Evolutionary conservation across 2,329 filamentous ascomycete species (phyloP).

Genomic region (Nemania sp.): DNA sequence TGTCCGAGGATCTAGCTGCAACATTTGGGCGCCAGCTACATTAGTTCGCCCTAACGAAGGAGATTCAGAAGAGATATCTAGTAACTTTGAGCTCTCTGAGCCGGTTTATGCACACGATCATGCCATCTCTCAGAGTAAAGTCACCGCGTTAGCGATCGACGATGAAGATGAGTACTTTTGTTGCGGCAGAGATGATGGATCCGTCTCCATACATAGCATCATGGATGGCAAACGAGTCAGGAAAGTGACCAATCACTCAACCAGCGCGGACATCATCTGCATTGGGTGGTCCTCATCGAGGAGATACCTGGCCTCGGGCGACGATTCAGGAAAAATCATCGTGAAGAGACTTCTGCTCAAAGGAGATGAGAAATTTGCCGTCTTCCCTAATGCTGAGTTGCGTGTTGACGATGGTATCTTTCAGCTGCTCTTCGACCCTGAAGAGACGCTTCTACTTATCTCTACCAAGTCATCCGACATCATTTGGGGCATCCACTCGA

Average conservation of each 20-base stretch:
- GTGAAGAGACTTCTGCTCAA: background rate
- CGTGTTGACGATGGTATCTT: background rate
- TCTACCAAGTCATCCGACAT: background rate
- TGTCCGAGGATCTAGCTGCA: background rate
- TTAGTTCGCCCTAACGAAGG: background rate
- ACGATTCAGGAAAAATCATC: slow-evolving; percentile 5
- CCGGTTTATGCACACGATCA: background rate
- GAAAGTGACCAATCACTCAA: slow-evolving; percentile 5
- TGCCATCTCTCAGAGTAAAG: background rate
- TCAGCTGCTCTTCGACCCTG: background rate
- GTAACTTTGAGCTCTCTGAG: background rate
- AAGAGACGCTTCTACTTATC: background rate
- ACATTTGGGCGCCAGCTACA: slow-evolving; percentile 2
- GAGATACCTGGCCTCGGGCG: background rate
- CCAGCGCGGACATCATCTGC: background rate
- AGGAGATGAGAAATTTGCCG: background rate
- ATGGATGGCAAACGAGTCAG: background rate
- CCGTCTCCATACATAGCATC: background rate
- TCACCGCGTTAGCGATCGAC: background rate
- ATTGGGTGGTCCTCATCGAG: background rate
- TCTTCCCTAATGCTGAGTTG: slow-evolving; percentile 1
- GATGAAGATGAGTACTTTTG: background rate
- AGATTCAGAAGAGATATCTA: background rate
- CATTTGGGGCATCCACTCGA: background rate
- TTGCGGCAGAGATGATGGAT: slow-evolving; percentile 1